Evolutionary conservation across 192 early-diverging fungal genomes (phyloP).

Genomic region (Coemansia sp.): DNA sequence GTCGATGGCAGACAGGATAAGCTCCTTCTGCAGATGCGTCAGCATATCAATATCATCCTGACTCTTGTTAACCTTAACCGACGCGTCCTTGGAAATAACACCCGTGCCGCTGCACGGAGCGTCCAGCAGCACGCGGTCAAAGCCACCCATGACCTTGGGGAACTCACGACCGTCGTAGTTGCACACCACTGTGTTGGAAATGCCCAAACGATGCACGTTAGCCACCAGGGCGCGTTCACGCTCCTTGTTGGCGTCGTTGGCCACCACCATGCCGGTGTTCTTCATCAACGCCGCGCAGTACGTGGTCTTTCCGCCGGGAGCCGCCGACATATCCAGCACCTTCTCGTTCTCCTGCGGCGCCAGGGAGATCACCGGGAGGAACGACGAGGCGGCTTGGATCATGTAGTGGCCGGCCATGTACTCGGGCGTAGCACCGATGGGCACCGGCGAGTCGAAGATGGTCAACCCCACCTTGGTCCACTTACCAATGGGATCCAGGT

Average conservation of each 20-base stretch:
- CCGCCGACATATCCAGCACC: constrained; percentile 95
- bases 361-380: constrained; percentile 94
- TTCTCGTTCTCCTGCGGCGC: constrained; percentile 94
- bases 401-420: constrained; percentile 99
- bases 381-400: constrained; percentile 97
- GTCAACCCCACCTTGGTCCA: constrained; percentile 98
- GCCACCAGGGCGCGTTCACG: constrained; percentile 87
- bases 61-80: constrained; percentile 93
- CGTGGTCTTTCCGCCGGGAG: constrained; percentile 97
- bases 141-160: constrained; percentile 94
- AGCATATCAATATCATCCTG: constrained; percentile 91
- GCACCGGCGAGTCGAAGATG: constrained; percentile 92
- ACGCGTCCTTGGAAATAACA: constrained; percentile 97
- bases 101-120: constrained; percentile 99
- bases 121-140: constrained; percentile 95
- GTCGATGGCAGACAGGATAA: constrained; percentile 96
- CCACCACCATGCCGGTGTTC: constrained; percentile 96
- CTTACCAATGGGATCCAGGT: constrained; percentile 97
- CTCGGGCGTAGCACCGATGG: constrained; percentile 97
- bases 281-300: constrained; percentile 94
- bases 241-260: constrained; percentile 96
- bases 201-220: constrained; percentile 87
- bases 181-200: constrained; percentile 85
- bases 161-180: constrained; percentile 98
- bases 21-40: constrained; percentile 92